phyloP scores from a whole-genome alignment of 768 basidiomycete species.

The Macrocybe gigantea region DNA sequence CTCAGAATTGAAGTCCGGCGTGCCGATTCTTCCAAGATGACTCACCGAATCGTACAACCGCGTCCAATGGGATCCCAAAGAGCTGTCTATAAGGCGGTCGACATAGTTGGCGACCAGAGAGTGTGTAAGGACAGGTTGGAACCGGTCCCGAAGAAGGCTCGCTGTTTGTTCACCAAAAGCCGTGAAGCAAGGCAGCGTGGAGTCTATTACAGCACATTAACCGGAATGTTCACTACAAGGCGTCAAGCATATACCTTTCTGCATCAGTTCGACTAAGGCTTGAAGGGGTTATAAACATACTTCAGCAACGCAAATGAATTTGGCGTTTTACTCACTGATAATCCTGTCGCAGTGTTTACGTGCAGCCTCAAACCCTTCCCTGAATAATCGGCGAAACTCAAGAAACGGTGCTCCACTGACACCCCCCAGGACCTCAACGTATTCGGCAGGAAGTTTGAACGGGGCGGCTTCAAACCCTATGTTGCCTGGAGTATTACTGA shows the following conservation, averaged over 20 bases:
- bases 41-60: slow-evolving; percentile 91
- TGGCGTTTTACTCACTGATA: slow-evolving; percentile 55
- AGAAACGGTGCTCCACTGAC: slow-evolving; percentile 65
- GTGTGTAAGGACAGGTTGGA: slow-evolving; percentile 88
- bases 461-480: slow-evolving; percentile 99
- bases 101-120: slow-evolving; percentile 80
- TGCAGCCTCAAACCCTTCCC: slow-evolving; percentile 88
- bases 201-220: slow-evolving; percentile 45
- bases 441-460: slow-evolving; percentile 93
- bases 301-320: not conserved
- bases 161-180: slow-evolving; percentile 91
- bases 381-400: slow-evolving; percentile 85
- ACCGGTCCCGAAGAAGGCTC: slow-evolving; percentile 82
- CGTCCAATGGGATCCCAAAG: slow-evolving; percentile 92
- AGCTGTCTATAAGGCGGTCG: slow-evolving; percentile 85
- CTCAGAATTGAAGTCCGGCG: not conserved
- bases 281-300: slow-evolving; percentile 5
- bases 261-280: slow-evolving; percentile 92
- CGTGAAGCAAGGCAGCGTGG: slow-evolving; percentile 84
- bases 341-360: slow-evolving; percentile 96
- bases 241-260: slow-evolving; percentile 59
- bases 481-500: slow-evolving; percentile 94
- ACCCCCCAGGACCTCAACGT: slow-evolving; percentile 93
- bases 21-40: not conserved
- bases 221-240: not conserved